Percentiles rank a stretch among this genome's conserved stretches.
These are phyloP conservation scores for Danielozyma ontarioensis DNA, from an alignment of 805 yeast species.

Conservation along the genomic window DNA sequence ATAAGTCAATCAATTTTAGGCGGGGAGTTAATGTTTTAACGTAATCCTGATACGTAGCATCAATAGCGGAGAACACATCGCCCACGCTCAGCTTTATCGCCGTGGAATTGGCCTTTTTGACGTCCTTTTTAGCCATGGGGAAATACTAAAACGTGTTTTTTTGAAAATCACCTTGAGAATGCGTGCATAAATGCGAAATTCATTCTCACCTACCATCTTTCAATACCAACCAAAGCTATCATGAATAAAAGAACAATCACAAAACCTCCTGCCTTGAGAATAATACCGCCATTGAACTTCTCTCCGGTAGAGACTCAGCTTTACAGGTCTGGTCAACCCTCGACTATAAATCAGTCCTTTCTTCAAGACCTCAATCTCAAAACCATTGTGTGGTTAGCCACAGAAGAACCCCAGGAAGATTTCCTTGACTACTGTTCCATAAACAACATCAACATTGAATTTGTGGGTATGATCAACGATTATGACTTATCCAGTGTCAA, in stretches of 20 bases:
- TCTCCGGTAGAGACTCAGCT: conserved; percentile 88
- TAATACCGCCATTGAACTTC: conserved; percentile 92
- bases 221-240: neutral
- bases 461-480: conserved; percentile 77
- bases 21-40: conserved; percentile 35
- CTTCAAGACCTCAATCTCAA: conserved; percentile 66
- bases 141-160: too few species aligned
- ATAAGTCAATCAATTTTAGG: conserved; percentile 68
- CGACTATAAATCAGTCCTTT: conserved; percentile 87
- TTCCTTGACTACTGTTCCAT: conserved; percentile 76
- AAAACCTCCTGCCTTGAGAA: conserved; percentile 56
- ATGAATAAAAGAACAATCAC: conserved; percentile 16
- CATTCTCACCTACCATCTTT: neutral
- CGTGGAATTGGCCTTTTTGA: conserved; percentile 10
- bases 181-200: neutral
- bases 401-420: conserved; percentile 91
- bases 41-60: conserved; percentile 32
- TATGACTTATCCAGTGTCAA: conserved; percentile 50
- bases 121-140: conserved; percentile 36
- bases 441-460: conserved; percentile 69
- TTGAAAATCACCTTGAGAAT: neutral
- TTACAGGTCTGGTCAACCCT: conserved; percentile 92
- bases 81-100: conserved; percentile 10
- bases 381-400: conserved; percentile 89
- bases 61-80: conserved; percentile 25